Base-by-base conservation (phyloP, 1,284 basidiomycete species). In the Gymnopus androsaceus region DNA sequence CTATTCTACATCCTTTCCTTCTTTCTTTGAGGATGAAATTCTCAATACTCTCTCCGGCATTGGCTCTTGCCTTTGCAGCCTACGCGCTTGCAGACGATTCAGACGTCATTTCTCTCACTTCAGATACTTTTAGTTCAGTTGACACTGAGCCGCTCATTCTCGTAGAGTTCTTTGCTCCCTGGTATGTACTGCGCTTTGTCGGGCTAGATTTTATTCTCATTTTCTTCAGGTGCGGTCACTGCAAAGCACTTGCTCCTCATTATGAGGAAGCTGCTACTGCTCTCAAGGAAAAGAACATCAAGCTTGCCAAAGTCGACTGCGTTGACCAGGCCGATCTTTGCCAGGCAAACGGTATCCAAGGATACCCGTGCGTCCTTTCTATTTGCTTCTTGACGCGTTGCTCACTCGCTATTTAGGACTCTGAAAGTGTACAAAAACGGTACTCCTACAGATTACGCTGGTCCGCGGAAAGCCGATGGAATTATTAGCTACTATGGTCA, bases 401-500 rank as follows among this genome's bases (percentile, higher is more conserved):
- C 50, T 45, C 54, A 49, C 64, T 61, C n/a, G 17, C 48, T 37
- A n/a, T 50, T 28, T 59, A 90, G 87, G 19, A 92, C 90, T 15
- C 74, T 95, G 64, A 95, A 97, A 72, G 88, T 99, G 47, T 99
- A 95, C 87, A 88, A 89, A 65, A 83, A 91, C 61, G 97, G 96
- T 58, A 82, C 83, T 40, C 71, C 87, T 41, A 70, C 78, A 21
- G 90, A 94, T 54, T 99, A 99, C 76, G 74, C 70, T 59, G 97
- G 97, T 47, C 90, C 94, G 42, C 84, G 97, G 57, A 94, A 98
- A 75, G 88, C 94, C 15, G 97, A 99, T 64, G 96, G 97, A 30
- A 99, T 99, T 68, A 80, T 98, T 71, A 88, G 87, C 70, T 98
- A 98, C 81, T n/a, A 98, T 99, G 97, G 74, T 85, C 79, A 98